Evolutionary conservation across 179 eudicot genomes (phyloP).

Genomic region (Monotropa hypopitys): DNA sequence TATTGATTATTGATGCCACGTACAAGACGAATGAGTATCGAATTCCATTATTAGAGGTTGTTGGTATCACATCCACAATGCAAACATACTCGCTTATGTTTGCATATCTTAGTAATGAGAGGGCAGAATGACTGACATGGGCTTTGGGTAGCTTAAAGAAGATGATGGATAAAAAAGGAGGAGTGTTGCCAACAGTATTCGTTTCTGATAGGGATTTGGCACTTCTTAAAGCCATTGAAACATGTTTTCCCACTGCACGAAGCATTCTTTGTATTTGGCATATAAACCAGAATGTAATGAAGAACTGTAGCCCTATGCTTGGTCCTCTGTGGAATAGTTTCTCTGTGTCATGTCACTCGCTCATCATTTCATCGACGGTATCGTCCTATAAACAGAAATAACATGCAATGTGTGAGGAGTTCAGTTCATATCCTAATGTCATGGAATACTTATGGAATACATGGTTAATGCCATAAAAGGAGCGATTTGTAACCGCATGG

Average conservation of each 20-base stretch:
- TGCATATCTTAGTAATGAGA: slow-evolving; percentile 1
- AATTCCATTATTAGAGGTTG: background rate
- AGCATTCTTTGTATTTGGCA: too few species aligned
- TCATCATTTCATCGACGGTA: too few species aligned
- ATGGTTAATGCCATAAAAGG: background rate
- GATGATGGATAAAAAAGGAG: background rate
- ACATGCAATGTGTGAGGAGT: too few species aligned
- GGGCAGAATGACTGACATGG: background rate
- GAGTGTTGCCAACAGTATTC: slow-evolving; percentile 1
- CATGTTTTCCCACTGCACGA: too few species aligned
- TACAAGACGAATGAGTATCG: slow-evolving; percentile 5
- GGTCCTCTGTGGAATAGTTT: too few species aligned
- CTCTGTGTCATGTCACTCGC: too few species aligned
- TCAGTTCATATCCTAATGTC: too few species aligned
- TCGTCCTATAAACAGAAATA: too few species aligned
- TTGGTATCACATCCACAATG: too few species aligned
- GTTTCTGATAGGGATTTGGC: slow-evolving; percentile 5
- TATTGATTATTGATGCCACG: background rate
- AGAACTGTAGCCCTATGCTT: too few species aligned
- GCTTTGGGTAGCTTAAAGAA: slow-evolving; percentile 6
- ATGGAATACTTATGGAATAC: background rate
- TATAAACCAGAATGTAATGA: too few species aligned
- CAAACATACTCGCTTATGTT: background rate
- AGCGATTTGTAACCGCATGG: background rate
- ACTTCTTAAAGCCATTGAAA: background rate